Conservation (phyloP, 495 filamentous ascomycete species). For the Jackrogersella multiformis region DNA sequence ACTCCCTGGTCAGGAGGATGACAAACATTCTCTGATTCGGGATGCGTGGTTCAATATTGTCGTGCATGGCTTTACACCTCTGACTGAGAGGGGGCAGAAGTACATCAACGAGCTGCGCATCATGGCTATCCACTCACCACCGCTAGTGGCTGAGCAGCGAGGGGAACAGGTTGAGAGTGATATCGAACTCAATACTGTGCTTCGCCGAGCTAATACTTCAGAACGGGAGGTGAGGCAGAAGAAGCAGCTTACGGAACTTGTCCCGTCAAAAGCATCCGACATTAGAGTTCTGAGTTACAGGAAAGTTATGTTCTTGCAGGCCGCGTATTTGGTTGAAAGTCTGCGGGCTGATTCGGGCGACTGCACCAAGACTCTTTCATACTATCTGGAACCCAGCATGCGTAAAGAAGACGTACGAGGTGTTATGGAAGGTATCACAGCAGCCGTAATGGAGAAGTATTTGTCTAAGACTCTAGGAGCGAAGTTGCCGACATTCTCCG, state of each 20-base stretch:
- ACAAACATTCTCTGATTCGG: slow-evolving; percentile 74
- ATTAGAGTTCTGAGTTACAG: slow-evolving; percentile 84
- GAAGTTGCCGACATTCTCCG: slow-evolving; percentile 75
- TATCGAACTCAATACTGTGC: slow-evolving; percentile 91
- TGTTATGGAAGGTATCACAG: slow-evolving; percentile 85
- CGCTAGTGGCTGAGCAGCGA: slow-evolving; percentile 82
- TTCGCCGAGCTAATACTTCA: slow-evolving; percentile 80
- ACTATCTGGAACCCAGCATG: slow-evolving; percentile 91
- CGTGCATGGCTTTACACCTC: slow-evolving; percentile 86
- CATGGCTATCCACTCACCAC: slow-evolving; percentile 85
- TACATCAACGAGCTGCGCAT: slow-evolving; percentile 76
- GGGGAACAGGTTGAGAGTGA: slow-evolving; percentile 92
- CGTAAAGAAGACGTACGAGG: slow-evolving; percentile 79
- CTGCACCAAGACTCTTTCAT: slow-evolving; percentile 84
- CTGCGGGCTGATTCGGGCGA: slow-evolving; percentile 83
- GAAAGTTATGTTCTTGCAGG: slow-evolving; percentile 88
- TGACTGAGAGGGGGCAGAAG: slow-evolving; percentile 71
- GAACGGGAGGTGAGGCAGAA: slow-evolving; percentile 85
- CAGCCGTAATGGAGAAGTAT: slow-evolving; percentile 76
- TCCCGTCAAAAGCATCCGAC: slow-evolving; percentile 77
- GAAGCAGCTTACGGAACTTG: slow-evolving; percentile 70
- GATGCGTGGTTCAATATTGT: slow-evolving; percentile 98
- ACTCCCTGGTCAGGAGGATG: slow-evolving; percentile 61
- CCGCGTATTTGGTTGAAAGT: slow-evolving; percentile 84
- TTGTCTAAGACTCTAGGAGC: slow-evolving; percentile 74